Evolutionary conservation across 139 green algal genomes (phyloP).

Genomic region (Spirogloea muscicola): DNA sequence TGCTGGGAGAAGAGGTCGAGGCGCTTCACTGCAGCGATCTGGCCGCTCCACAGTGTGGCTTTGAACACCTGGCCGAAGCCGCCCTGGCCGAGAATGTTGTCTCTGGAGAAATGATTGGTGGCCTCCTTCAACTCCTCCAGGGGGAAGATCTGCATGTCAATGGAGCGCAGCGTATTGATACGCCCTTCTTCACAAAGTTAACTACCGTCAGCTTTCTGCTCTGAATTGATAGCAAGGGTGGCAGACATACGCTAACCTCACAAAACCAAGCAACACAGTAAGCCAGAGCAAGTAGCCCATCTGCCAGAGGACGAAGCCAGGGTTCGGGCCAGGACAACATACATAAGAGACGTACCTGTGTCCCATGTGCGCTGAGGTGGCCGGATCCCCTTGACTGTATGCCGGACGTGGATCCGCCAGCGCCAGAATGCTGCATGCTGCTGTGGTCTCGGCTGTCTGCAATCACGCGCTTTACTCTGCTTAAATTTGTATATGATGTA

Average conservation of each 20-base stretch:
- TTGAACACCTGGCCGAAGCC: constrained; percentile 6
- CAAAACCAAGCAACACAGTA: background rate
- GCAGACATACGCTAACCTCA: background rate
- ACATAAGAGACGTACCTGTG: too few species aligned
- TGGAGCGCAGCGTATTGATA: too few species aligned
- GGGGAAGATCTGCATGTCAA: constrained; percentile 10
- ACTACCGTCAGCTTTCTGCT: too few species aligned
- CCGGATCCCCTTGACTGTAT: too few species aligned
- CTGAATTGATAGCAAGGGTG: too few species aligned
- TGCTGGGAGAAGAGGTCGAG: constrained; percentile 2
- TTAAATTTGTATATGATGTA: too few species aligned
- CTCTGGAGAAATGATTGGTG: constrained; percentile 10
- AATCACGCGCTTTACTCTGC: too few species aligned
- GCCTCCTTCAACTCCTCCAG: constrained; percentile 1
- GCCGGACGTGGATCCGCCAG: too few species aligned
- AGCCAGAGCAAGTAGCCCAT: background rate
- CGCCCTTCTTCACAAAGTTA: too few species aligned
- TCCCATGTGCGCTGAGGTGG: too few species aligned
- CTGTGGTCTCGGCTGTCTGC: too few species aligned
- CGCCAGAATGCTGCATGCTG: too few species aligned
- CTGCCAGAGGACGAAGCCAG: background rate
- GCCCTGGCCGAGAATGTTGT: constrained; percentile 3
- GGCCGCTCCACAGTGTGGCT: background rate
- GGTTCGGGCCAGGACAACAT: background rate
- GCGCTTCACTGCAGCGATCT: constrained; percentile 9